These are phyloP conservation scores for Bjerkandera adusta DNA, from an alignment of 1,284 basidiomycete species.

Conservation along the genomic window DNA sequence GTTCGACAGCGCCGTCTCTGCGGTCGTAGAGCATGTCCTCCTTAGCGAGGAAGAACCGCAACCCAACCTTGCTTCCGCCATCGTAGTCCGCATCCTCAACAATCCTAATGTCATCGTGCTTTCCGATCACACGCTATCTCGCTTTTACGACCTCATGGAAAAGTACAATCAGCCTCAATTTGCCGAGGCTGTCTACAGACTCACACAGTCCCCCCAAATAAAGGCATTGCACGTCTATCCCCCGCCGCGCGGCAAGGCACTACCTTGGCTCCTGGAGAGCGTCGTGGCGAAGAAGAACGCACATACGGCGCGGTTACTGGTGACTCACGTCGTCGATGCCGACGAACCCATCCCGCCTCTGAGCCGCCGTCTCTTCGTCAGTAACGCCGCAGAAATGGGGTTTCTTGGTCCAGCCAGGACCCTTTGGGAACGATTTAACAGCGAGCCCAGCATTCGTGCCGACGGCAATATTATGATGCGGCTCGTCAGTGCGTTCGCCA, in stretches of 20 bases:
- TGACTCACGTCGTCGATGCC: conserved; percentile 43
- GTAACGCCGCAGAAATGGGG: conserved; percentile 42
- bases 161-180: conserved; percentile 13
- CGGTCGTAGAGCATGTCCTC: conserved; percentile 14
- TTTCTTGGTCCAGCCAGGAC: conserved; percentile 44
- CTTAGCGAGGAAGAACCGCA: neutral
- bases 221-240: conserved; percentile 39
- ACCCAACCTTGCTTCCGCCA: neutral
- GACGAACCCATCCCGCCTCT: conserved; percentile 39
- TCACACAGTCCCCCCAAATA: conserved; percentile 34
- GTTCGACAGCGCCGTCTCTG: conserved; percentile 14
- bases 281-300: conserved; percentile 36
- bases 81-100: conserved; percentile 5
- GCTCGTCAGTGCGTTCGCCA: conserved; percentile 52
- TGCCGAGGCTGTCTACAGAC: conserved; percentile 27
- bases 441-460: conserved; percentile 40
- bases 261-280: conserved; percentile 51
- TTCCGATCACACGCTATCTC: conserved; percentile 20
- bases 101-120: conserved; percentile 12
- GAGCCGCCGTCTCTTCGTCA: conserved; percentile 47
- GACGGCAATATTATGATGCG: conserved; percentile 49
- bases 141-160: conserved; percentile 27
- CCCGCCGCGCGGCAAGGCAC: conserved; percentile 40
- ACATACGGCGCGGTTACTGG: conserved; percentile 42
- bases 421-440: conserved; percentile 53